A percentile compares a stretch with the other conserved stretches of the same genome.
Conservation (phyloP, 169 alveolate species). For the Eimeria brunetti region DNA sequence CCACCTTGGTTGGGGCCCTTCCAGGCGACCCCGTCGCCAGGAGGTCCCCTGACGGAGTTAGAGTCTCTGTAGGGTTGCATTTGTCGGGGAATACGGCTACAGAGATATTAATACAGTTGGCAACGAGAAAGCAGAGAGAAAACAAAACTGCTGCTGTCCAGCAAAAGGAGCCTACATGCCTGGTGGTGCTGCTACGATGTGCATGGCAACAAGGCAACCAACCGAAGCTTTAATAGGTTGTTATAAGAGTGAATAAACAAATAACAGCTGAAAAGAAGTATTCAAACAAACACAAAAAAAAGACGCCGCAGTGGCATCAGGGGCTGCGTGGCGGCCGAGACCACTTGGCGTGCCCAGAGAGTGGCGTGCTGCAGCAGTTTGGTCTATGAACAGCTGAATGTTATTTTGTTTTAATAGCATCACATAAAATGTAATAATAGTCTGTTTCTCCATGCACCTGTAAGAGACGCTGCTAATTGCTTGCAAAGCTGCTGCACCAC, state of each 20-base stretch:
- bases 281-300: neutral
- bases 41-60: neutral
- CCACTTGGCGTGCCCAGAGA: neutral
- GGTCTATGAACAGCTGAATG: neutral
- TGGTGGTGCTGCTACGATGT: neutral
- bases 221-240: neutral
- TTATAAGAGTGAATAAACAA: neutral
- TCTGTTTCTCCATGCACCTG: neutral
- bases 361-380: neutral
- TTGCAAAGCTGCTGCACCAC: neutral
- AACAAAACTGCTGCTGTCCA: neutral
- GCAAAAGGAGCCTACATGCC: constrained; percentile 14
- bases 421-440: neutral
- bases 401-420: neutral
- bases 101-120: neutral
- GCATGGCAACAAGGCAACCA: neutral
- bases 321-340: constrained; percentile 14
- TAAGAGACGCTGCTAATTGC: neutral
- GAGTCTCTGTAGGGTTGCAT: constrained; percentile 42
- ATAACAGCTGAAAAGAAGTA: neutral
- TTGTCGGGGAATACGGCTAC: neutral
- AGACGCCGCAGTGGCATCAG: too few relatives aligned
- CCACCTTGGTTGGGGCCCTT: constrained; percentile 45
- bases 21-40: constrained; percentile 20
- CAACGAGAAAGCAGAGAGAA: neutral